Evolutionary conservation across 805 yeast genomes (phyloP), one percentile per base, ranked within the genome.

Genomic region (Maudiozyma turicensis): DNA sequence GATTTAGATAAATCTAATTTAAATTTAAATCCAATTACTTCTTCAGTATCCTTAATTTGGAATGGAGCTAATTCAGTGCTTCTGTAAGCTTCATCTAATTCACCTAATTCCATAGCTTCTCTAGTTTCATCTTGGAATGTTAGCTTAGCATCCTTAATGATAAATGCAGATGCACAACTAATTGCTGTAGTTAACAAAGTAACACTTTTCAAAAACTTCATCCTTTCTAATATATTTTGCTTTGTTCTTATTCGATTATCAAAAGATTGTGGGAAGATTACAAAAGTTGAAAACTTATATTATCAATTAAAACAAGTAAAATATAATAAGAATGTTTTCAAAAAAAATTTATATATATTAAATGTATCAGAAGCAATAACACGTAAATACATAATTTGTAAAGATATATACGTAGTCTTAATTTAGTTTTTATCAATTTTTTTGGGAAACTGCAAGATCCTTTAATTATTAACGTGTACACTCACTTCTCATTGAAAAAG

Each of bases 21-120:
- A 32, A 60, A 58, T 26, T 46, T 53, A 34, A 60, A 49, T 44
- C 58, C 57, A 30, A 62, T 6, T 2, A 48, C 39, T 10, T 59
- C 60, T 9, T 54, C 50, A 4, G 52, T 20, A n/a, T 34, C 34
- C n/a, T 52, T 42, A 14, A 60, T 40, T 4, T 33, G 37, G 15
- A 61, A 34, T 30, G 55, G 53, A 3, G 47, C 42, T 14, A 51
- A 32, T 35, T 35, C 38, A 11, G n/a, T 15, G 20, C 52, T 48
- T 41, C 48, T 26, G 35, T 52, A 31, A 20, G 34, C 11, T 13
- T 48, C 26, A 45, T 52, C 52, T 30, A 55, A 40, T 15, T 49
- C 10, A 10, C 54, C 58, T 33, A 52, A 10, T 9, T 35, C 34
- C 2, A 34, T 34, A 3, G 32, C 35, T 9, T 35, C 40, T 31